A percentile compares a stretch with the other conserved stretches of the same genome.
Evolutionary conservation across 2,329 filamentous ascomycete species (phyloP).

Genomic region (Aureobasidium melanogenum): DNA sequence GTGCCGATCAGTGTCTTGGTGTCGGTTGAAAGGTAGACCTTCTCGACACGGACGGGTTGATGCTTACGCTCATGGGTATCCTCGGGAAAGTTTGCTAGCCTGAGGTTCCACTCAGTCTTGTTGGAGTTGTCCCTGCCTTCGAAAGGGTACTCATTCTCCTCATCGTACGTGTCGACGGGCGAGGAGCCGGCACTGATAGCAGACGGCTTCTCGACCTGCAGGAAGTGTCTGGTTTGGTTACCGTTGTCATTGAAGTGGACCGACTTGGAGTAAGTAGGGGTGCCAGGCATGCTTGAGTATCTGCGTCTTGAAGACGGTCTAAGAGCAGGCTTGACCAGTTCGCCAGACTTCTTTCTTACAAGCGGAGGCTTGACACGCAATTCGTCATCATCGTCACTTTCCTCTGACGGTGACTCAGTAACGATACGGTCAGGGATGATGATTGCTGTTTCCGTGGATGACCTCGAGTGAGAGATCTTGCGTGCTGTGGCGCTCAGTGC

Average conservation of each 20-base stretch:
- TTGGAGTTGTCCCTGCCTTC: conserved; percentile 39
- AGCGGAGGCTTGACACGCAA: conserved; percentile 63
- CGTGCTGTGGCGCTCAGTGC: conserved; percentile 47
- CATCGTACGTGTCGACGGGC: conserved; percentile 79
- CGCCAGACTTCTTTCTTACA: conserved; percentile 96
- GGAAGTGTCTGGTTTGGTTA: conserved; percentile 91
- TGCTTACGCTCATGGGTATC: conserved; percentile 54
- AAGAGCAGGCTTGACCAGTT: conserved; percentile 86
- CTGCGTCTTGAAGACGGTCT: conserved; percentile 69
- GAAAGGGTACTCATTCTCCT: conserved; percentile 86
- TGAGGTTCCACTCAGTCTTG: conserved; percentile 76
- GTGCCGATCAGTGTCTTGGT: conserved; percentile 79
- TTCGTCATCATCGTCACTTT: conserved; percentile 45
- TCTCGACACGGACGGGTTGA: conserved; percentile 70
- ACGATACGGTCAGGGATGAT: conserved; percentile 36
- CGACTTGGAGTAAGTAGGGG: conserved; percentile 87
- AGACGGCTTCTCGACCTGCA: conserved; percentile 88
- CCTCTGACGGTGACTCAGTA: conserved; percentile 35
- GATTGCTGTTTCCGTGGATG: conserved; percentile 48
- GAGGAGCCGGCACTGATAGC: conserved; percentile 93
- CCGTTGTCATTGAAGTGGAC: conserved; percentile 98
- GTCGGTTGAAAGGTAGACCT: conserved; percentile 77
- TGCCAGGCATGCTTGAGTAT: conserved; percentile 94
- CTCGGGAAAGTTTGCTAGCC: conserved; percentile 71
- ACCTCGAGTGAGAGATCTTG: conserved; percentile 54